Percentiles rank a stretch among this genome's conserved stretches.
Conservation (phyloP, 768 basidiomycete genomes). For the Candolleomyces eurysporus region DNA sequence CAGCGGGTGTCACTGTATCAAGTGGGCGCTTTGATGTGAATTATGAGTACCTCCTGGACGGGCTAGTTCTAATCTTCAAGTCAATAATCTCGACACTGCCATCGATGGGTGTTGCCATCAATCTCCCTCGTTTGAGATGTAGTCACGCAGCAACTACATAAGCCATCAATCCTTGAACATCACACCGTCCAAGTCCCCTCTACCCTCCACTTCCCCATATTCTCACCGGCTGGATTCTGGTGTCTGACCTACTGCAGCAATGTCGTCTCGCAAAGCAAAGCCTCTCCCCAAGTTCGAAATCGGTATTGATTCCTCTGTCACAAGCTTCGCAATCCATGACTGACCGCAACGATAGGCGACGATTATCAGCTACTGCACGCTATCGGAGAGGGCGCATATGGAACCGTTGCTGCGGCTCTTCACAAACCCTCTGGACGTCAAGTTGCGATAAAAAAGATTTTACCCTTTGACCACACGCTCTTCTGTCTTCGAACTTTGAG, state of each 20-base stretch:
- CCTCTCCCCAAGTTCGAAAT: slow-evolving; percentile 73
- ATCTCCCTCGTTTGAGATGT: slow-evolving; percentile 5
- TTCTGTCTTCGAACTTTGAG: slow-evolving; percentile 88
- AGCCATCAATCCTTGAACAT: neutral
- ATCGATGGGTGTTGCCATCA: neutral
- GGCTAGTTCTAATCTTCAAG: neutral
- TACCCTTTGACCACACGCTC: slow-evolving; percentile 91
- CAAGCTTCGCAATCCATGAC: slow-evolving; percentile 5
- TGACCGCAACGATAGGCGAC: slow-evolving; percentile 43
- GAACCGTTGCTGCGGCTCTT: slow-evolving; percentile 84
- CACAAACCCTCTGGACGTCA: slow-evolving; percentile 79
- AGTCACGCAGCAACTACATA: slow-evolving; percentile 5
- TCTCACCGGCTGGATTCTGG: slow-evolving; percentile 50
- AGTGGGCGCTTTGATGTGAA: neutral
- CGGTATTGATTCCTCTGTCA: slow-evolving; percentile 36
- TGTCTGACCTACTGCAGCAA: slow-evolving; percentile 27
- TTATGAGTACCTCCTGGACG: neutral
- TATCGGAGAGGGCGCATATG: slow-evolving; percentile 87
- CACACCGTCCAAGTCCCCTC: neutral
- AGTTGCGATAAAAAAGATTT: slow-evolving; percentile 95
- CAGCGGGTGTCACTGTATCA: neutral
- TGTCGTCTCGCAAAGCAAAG: slow-evolving; percentile 64
- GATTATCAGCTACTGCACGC: slow-evolving; percentile 73
- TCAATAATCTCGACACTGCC: neutral
- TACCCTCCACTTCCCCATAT: slow-evolving; percentile 12